A percentile compares a stretch with the other conserved stretches of the same genome.
phyloP scores from a whole-genome alignment of 192 early-diverging fungal species.

The Thoreauomyces humboldtii region DNA sequence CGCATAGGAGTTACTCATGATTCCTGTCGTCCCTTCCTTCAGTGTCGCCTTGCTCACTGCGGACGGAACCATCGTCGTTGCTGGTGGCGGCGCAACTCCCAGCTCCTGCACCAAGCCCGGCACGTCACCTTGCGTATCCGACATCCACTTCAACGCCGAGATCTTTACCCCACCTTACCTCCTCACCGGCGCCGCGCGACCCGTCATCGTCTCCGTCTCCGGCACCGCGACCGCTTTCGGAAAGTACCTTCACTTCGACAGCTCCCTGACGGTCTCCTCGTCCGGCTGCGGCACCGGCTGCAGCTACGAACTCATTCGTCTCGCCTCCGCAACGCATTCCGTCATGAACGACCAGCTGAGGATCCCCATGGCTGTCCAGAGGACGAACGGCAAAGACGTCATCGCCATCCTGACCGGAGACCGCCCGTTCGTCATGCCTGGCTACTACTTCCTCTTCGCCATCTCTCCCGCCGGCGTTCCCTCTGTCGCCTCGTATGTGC shows the following conservation, averaged over 20 bases:
- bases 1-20: too few species aligned
- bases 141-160: slow-evolving; percentile 8
- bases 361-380: neutral
- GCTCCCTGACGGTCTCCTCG: neutral
- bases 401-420: neutral
- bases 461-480: neutral
- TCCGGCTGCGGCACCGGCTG: neutral
- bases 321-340: neutral
- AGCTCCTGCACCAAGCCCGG: neutral
- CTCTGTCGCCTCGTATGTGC: neutral
- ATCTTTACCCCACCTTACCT: slow-evolving; percentile 11
- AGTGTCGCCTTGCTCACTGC: neutral
- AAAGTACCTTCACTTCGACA: neutral
- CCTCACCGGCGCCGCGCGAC: neutral
- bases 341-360: slow-evolving; percentile 3
- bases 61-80: neutral
- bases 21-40: too few species aligned
- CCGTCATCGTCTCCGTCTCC: neutral
- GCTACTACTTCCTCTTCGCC: slow-evolving; percentile 10
- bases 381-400: neutral
- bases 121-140: neutral
- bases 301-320: neutral
- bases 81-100: neutral
- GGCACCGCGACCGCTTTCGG: neutral
- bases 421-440: neutral